Conservation (phyloP, 345 rosid species). For the Cardamine chenopodiifolia region DNA sequence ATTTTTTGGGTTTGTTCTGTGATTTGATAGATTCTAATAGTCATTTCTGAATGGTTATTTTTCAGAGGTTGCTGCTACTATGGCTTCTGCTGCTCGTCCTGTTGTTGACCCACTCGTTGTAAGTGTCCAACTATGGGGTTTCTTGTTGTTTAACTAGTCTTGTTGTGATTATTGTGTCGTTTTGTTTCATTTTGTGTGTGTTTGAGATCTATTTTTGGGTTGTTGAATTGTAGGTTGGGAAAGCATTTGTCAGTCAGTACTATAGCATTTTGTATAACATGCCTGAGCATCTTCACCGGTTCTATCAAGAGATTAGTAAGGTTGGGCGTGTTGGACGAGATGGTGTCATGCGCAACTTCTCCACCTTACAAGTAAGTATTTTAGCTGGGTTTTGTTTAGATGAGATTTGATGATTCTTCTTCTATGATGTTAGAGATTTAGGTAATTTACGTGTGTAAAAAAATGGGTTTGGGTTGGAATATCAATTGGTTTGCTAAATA, state of each 20-base stretch:
- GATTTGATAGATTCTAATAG: neutral
- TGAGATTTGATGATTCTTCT: neutral
- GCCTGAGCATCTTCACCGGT: constrained; percentile 53
- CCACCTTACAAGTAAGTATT: constrained; percentile 39
- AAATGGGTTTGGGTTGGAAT: neutral
- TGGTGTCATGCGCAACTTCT: constrained; percentile 44
- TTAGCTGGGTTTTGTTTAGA: neutral
- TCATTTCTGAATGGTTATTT: neutral
- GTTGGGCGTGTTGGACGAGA: constrained; percentile 48
- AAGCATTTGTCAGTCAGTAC: constrained; percentile 52
- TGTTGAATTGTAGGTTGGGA: constrained; percentile 48
- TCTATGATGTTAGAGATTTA: neutral
- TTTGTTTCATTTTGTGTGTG: neutral
- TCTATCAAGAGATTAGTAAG: constrained; percentile 53
- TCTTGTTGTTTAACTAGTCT: constrained; percentile 6
- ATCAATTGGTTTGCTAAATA: neutral
- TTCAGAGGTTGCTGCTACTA: constrained; percentile 24
- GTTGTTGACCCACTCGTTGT: constrained; percentile 38
- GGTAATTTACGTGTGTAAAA: neutral
- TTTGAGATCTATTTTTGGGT: neutral
- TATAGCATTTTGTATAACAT: constrained; percentile 47
- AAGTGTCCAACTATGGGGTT: constrained; percentile 11
- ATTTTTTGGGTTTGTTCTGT: neutral
- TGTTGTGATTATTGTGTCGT: neutral
- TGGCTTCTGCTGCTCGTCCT: constrained; percentile 52